Base-by-base conservation (phyloP, 140 eudicot species). In the Cichorium intybus region DNA sequence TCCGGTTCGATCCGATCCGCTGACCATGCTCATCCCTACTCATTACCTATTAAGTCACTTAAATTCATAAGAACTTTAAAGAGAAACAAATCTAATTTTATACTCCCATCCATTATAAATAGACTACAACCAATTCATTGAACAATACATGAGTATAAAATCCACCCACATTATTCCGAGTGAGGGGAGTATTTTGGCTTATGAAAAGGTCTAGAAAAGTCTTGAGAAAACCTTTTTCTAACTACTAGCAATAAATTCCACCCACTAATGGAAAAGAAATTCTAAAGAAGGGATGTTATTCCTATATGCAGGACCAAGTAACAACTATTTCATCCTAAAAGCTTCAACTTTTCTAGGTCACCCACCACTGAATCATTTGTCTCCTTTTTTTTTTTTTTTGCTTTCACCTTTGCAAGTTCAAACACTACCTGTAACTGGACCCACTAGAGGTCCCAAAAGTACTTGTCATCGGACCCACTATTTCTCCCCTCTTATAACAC, bases 401-500 rank as follows among this genome's bases (percentile, higher is more conserved):
- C 16, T 57, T 62, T 50, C n/a, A 10, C 57, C 64, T 75, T 59
- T 71, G 54, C 18, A 62, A 75, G 60, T 66, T 73, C 78, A 66
- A 70, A 66, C 2, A 59, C 24, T 71, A 76, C 81, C 77, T 70
- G 69, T 58, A 66, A 65, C 47, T 51, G 73, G 73, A 51, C 88
- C 88, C 78, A 68, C 56, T 70, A 8, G 9, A 70, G 37, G 59
- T 41, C 67, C 66, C 17, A 29, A 9, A 8, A 26, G 4, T n/a
- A 24, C 26, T 50, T 43, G 74, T 24, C 14, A 51, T 47, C 10
- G 60, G 73, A 18, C 73, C 73, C 78, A 56, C 16, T 5, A 33
- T 33, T 54, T 16, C 17, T 57, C 43, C 51, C 17, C 22, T 28
- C 33, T 49, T 16, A 55, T 15, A 15, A 6, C 24, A 62, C 53